These are phyloP conservation scores for Apiosordaria backusii DNA, from an alignment of 495 filamentous ascomycete species.

Conservation along the genomic window DNA sequence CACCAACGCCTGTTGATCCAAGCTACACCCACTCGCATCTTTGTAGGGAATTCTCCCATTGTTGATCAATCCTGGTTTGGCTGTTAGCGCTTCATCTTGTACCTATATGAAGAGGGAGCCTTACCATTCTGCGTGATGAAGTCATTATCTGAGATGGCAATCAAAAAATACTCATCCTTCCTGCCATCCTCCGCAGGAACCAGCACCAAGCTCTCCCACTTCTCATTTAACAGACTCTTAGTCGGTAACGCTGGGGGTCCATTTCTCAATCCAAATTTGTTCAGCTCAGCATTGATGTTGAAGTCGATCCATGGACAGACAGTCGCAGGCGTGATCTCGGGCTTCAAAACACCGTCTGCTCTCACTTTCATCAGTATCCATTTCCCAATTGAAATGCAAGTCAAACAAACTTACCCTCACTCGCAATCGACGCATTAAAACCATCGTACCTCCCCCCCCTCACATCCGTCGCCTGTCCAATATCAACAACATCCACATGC, in stretches of 20 bases:
- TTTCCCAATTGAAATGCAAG: not conserved
- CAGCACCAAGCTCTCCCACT: conserved; percentile 72
- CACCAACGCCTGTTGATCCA: conserved; percentile 69
- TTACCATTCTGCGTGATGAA: conserved; percentile 75
- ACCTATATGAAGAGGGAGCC: conserved; percentile 11
- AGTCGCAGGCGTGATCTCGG: conserved; percentile 55
- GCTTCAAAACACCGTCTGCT: conserved; percentile 19
- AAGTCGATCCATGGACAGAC: conserved; percentile 72
- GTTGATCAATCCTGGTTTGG: conserved; percentile 54
- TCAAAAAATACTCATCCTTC: conserved; percentile 61
- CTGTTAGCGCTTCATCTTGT: not conserved
- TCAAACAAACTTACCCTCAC: conserved; percentile 13
- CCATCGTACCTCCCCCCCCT: conserved; percentile 55
- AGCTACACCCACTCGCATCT: conserved; percentile 59
- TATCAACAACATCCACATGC: conserved; percentile 70
- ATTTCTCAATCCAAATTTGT: conserved; percentile 46
- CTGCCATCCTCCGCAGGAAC: conserved; percentile 54
- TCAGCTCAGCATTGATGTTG: conserved; percentile 66
- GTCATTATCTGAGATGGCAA: conserved; percentile 72
- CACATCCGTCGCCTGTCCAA: conserved; percentile 63
- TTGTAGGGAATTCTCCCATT: conserved; percentile 57
- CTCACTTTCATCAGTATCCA: not conserved
- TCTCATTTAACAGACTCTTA: conserved; percentile 60
- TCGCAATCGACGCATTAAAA: conserved; percentile 11
- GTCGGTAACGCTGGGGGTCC: conserved; percentile 7